Evolutionary conservation across 192 early-diverging fungal genomes (phyloP), one percentile per base, ranked within the genome.

Genomic region (Backusella tarrabulga): DNA sequence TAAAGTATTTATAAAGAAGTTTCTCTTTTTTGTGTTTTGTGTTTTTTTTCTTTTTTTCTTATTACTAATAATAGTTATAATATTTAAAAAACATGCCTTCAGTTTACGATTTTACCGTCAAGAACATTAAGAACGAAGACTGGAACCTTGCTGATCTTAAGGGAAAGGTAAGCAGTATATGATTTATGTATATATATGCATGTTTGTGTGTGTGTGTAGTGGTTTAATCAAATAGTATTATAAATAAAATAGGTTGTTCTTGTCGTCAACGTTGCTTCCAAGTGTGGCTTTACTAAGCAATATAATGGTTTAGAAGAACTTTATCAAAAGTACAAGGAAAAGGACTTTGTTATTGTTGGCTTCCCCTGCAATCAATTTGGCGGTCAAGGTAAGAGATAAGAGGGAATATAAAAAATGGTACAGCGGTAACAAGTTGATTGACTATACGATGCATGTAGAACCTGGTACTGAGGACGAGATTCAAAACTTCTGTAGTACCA

Each of bases 341-440:
- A 73, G 44, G 95, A 93, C 14, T 89, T 98, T 63, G 90, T 91
- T 35, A 84, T 98, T 72, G 80, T 97, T 68, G 96, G 95, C 19
- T 93, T 95, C 85, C 97, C 97, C n/a, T 92, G 90, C 80, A 97
- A 97, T 87, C 92, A 95, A 87, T 97, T 97, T 77, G 92, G 85
- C n/a, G 78, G 76, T 19, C 94, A 95, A 83, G 74, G 74, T 67
- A 75, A 75, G 17, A 34, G 6, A 75, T 23, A 63, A 68, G 81
- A 80, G 1, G 26, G 36, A 29, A 2, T 7, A 32, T 32, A 54
- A 8, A n/a, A n/a, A 63, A 7, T 12, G 15, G 4, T 71, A 3
- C 32, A 14, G 9, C 12, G 34, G 26, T 35, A 23, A n/a, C 19
- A 23, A 11, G 9, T 6, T 44, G 17, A 50, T 34, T 26, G 11